Base-by-base conservation (phyloP, 2,329 filamentous ascomycete genomes). In the Apiospora hydei region DNA sequence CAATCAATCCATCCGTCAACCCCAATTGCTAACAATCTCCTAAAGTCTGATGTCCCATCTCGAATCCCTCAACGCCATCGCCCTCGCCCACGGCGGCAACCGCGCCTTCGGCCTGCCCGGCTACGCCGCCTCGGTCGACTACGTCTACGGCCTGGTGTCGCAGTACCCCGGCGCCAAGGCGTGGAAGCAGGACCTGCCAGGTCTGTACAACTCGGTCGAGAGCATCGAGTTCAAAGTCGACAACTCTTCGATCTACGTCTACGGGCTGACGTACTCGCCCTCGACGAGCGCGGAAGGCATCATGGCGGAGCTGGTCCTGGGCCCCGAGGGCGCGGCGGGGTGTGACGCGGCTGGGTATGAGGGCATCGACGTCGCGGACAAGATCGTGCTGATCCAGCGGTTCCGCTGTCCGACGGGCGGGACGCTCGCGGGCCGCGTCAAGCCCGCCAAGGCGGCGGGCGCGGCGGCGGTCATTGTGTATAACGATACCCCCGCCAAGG, bases 61-160 rank as follows among this genome's bases (percentile, higher is more conserved):
- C 26, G 78, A 83, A 71, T 80, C 80, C n/a, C 81, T 88, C n/a
- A 80, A 87, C 72, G 76, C 80, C 6, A 86, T 88, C 66, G 86
- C 85, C 47, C 82, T 81, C 67, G 82, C 81, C 49, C 86, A 88
- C 74, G 85, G 85, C 1, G 86, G 86, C 8, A 88, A 88, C 78
- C 82, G 86, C 69, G 86, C 86, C n/a, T 88, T 88, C 73, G 86
- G 86, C 26, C 81, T 85, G 4, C 84, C 85, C 0, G 86, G 86
- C 6, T 88, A 85, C 75, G 82, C 80, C 43, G 85, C 85, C 8
- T 87, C 85, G 0, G 84, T 86, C 41, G 83, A 87, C 69, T 88
- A 85, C 75, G 82, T 88, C 74, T 83, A 84, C 69, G 82, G 81
- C n/a, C 82, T 83, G 44, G 81, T 86, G 10, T 82, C 82, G 43